Evolutionary conservation across 2,329 filamentous ascomycete species (phyloP), one percentile per base, ranked within the genome.

Genomic region (Colletotrichum musae): DNA sequence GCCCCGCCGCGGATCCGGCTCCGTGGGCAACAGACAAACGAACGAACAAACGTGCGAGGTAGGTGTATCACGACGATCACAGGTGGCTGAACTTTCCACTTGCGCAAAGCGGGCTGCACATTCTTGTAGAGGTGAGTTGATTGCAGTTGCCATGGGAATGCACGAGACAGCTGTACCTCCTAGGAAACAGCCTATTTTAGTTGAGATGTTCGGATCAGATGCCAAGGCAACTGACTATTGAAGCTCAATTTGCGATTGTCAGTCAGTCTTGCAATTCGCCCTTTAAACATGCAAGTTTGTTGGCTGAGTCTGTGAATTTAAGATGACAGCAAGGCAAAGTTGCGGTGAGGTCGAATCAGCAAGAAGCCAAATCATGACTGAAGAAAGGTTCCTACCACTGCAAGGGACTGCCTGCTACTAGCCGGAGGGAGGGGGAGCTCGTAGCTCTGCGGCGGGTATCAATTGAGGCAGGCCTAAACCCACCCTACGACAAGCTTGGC

Each of bases 221-320:
- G 15, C 13, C 13, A 43, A n/a, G 15, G 15, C 41, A 15, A 7
- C 41, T n/a, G 5, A n/a, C 15, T n/a, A 43, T n/a, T 15, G 41
- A 16, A 43, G 41, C 41, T 43, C 41, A 43, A 43, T 5, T 6
- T n/a, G 41, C 41, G 15, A 43, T 43, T 10, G 15, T 24, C 21
- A 43, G 13, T 6, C 4, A 5, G 13, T 43, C 41, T 43, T 43
- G 41, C 68, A 41, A 73, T 75, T 74, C 21, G 74, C 7, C 32
- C 4, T 57, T 26, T 18, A 18, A 7, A 43, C 39, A 15, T 18
- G 12, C 3, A 43, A n/a, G 7, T 12, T 21, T 24, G 52, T 10
- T 32, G 13, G 15, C 16, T 43, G 16, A 43, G 5, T 16, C 16
- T 43, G 41, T 43, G 41, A 36, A 3, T 4, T 36, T 10, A 10